Evolutionary conservation across 2,329 filamentous ascomycete genomes (phyloP).

Genomic region (Sarocladium oryzae): DNA sequence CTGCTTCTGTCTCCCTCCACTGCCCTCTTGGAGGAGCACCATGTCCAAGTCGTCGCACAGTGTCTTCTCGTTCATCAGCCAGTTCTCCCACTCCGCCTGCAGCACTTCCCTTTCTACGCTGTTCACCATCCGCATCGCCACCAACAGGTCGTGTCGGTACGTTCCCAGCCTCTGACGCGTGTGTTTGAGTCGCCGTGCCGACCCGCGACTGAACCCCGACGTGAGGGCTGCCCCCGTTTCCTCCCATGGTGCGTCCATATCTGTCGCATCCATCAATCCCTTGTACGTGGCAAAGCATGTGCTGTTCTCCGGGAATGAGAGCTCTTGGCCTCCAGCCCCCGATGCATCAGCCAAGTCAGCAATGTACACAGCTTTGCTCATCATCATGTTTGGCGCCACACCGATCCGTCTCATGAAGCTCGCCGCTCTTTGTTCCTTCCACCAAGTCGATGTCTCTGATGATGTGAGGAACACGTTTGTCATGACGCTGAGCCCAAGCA

Average conservation of each 20-base stretch:
- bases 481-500: conserved; percentile 63
- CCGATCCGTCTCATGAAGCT: conserved; percentile 79
- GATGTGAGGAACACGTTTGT: conserved; percentile 72
- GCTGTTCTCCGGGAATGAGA: conserved; percentile 37
- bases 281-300: conserved; percentile 58
- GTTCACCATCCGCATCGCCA: conserved; percentile 86
- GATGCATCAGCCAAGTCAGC: conserved; percentile 67
- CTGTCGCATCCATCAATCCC: conserved; percentile 49
- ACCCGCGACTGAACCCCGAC: conserved; percentile 43
- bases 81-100: conserved; percentile 86
- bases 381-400: conserved; percentile 68
- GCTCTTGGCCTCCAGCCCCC: conserved; percentile 26
- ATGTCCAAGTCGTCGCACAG: conserved; percentile 61
- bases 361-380: conserved; percentile 82
- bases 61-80: conserved; percentile 72
- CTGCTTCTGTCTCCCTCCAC: conserved; percentile 24
- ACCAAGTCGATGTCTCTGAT: conserved; percentile 71
- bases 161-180: conserved; percentile 77
- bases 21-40: conserved; percentile 31
- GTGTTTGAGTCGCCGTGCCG: conserved; percentile 61
- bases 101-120: conserved; percentile 81
- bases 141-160: conserved; percentile 84
- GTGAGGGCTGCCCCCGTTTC: conserved; percentile 42
- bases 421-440: conserved; percentile 72
- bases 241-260: conserved; percentile 51